A percentile compares a stretch with the other conserved stretches of the same genome.
phyloP scores from a whole-genome alignment of 257 asterid species.

The Penstemon davidsonii region DNA sequence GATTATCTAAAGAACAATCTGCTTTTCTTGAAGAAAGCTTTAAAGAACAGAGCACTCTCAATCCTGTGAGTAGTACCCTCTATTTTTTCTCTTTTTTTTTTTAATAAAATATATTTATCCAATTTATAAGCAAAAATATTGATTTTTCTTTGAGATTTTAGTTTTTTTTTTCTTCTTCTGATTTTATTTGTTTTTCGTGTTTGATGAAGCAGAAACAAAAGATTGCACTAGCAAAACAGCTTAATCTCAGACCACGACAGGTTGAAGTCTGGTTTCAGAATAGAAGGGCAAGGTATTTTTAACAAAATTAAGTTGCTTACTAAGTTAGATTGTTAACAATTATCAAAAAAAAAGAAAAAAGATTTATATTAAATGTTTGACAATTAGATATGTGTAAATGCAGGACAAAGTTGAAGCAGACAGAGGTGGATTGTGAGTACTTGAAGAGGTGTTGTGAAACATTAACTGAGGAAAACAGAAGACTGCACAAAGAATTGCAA shows the following conservation, averaged over 20 bases:
- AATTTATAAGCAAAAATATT: neutral
- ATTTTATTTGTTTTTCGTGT: neutral
- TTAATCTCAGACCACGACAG: constrained; percentile 78
- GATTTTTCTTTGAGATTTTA: neutral
- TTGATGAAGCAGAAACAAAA: constrained; percentile 62
- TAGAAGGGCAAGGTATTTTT: constrained; percentile 71
- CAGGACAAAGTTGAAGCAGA: constrained; percentile 41
- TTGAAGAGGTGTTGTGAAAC: constrained; percentile 74
- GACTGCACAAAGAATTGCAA: constrained; percentile 70
- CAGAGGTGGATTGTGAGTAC: constrained; percentile 83
- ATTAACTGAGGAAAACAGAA: constrained; percentile 61
- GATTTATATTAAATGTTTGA: no score
- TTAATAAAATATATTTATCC: neutral
- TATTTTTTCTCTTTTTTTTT: neutral
- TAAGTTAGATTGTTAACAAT: no score
- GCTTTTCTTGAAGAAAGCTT: constrained; percentile 86
- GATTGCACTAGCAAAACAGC: constrained; percentile 78
- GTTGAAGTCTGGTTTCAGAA: constrained; percentile 97
- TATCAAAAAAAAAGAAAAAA: no score
- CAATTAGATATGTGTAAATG: no score
- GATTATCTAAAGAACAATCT: constrained; percentile 80
- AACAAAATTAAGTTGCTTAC: no score
- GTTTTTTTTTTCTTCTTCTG: no score
- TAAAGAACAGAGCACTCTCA: constrained; percentile 75
- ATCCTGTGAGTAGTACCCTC: constrained; percentile 55